Conservation (phyloP, 1,139 yeast genomes). For the Hemisphaericaspora lyxosophila region DNA sequence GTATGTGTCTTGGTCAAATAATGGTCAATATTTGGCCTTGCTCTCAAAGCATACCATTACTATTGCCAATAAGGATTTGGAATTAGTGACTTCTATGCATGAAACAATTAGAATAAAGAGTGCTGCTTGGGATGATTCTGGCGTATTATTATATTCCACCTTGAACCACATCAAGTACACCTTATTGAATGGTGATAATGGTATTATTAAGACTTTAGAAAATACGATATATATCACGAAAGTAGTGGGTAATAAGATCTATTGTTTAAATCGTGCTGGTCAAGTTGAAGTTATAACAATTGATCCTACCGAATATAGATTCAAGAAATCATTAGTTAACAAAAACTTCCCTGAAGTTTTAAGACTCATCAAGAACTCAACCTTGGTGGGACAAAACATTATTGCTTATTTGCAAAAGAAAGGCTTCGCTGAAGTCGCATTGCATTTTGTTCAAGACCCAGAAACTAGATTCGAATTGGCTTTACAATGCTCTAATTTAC, state of each 20-base stretch:
- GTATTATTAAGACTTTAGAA: slow-evolving; percentile 89
- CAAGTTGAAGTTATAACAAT: slow-evolving; percentile 74
- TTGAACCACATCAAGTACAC: slow-evolving; percentile 94
- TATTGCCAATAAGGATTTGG: slow-evolving; percentile 76
- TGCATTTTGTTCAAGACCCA: slow-evolving; percentile 95
- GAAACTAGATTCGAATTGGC: slow-evolving; percentile 96
- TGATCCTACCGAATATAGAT: slow-evolving; percentile 96
- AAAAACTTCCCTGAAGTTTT: slow-evolving; percentile 90
- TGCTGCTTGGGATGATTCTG: slow-evolving; percentile 97
- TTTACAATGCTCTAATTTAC: slow-evolving; percentile 85
- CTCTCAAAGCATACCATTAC: slow-evolving; percentile 92
- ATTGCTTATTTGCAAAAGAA: slow-evolving; percentile 92
- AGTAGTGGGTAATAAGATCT: slow-evolving; percentile 69
- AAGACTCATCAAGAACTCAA: slow-evolving; percentile 82
- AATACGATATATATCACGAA: slow-evolving; percentile 84
- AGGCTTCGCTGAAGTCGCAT: slow-evolving; percentile 92
- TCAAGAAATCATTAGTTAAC: slow-evolving; percentile 88
- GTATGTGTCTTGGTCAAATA: slow-evolving; percentile 85
- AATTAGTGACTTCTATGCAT: slow-evolving; percentile 80
- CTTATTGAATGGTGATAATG: slow-evolving; percentile 88
- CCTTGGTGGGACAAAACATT: slow-evolving; percentile 94
- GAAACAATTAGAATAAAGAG: slow-evolving; percentile 96
- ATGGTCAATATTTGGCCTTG: slow-evolving; percentile 85
- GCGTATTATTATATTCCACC: slow-evolving; percentile 89
- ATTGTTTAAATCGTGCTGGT: slow-evolving; percentile 82